These are phyloP conservation scores for Emmonsiellopsis sp. DNA, from an alignment of 2,329 filamentous ascomycete species.

Conservation along the genomic window DNA sequence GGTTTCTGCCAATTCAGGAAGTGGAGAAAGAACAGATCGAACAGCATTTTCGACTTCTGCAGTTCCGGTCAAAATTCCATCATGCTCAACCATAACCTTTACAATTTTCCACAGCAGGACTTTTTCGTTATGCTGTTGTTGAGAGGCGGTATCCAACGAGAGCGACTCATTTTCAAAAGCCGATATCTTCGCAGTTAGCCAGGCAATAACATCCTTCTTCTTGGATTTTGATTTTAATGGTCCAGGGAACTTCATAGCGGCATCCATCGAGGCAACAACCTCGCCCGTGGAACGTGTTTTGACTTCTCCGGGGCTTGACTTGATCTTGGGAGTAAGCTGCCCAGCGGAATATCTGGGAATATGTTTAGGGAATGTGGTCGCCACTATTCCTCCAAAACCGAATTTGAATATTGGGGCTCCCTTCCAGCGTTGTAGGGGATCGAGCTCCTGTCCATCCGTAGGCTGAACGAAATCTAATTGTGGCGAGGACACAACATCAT, in stretches of 20 bases:
- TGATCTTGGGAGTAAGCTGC: conserved; percentile 63
- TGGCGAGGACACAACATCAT: conserved; percentile 37
- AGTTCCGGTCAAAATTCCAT: conserved; percentile 70
- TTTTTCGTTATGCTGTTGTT: conserved; percentile 65
- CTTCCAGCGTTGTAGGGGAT: conserved; percentile 82
- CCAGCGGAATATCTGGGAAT: conserved; percentile 77
- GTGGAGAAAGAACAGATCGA: conserved; percentile 62
- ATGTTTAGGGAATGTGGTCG: conserved; percentile 81
- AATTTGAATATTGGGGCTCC: conserved; percentile 80
- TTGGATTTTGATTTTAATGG: conserved; percentile 83
- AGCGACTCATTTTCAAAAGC: conserved; percentile 52
- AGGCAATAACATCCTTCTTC: conserved; percentile 83
- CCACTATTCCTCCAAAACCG: conserved; percentile 73
- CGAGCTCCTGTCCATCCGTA: conserved; percentile 49
- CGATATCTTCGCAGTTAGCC: conserved; percentile 71
- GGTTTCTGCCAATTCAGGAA: conserved; percentile 27
- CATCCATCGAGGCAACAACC: conserved; percentile 60
- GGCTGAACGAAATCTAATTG: conserved; percentile 49
- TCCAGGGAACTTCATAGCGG: conserved; percentile 74
- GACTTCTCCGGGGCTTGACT: conserved; percentile 73
- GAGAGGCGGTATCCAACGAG: conserved; percentile 30
- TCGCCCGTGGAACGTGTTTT: conserved; percentile 69
- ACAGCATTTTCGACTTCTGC: conserved; percentile 64
- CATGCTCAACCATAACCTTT: conserved; percentile 71
- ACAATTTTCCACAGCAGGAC: conserved; percentile 82